A percentile compares a stretch with the other conserved stretches of the same genome.
These are phyloP conservation scores for Phyllosticta ampelicida DNA, from an alignment of 2,329 filamentous ascomycete genomes.

Conservation along the genomic window DNA sequence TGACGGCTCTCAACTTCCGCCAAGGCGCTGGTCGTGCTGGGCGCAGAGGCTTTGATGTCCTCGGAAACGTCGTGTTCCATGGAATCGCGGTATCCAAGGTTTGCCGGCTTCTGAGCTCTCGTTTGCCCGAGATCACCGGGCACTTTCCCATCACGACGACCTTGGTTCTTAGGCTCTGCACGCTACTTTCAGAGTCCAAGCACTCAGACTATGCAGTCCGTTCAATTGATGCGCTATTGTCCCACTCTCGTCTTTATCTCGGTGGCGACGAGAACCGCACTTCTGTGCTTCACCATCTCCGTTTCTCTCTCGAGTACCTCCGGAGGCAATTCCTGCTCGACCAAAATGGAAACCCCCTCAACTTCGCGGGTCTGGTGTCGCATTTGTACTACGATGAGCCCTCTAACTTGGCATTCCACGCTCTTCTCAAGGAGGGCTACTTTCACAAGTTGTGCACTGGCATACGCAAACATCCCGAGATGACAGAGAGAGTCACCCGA, in stretches of 20 bases:
- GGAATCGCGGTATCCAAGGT: constrained; percentile 51
- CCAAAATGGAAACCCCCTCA: constrained; percentile 50
- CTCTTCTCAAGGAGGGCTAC: constrained; percentile 59
- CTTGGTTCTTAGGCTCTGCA: constrained; percentile 57
- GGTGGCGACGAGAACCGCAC: constrained; percentile 58
- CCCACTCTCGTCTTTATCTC: constrained; percentile 58
- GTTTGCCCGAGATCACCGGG: constrained; percentile 61
- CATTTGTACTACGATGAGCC: constrained; percentile 72
- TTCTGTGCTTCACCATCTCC: constrained; percentile 62
- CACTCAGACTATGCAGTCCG: constrained; percentile 51
- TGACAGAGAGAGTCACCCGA: constrained; percentile 41
- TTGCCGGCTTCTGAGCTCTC: constrained; percentile 59
- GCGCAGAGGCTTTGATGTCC: constrained; percentile 66
- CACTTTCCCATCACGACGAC: constrained; percentile 71
- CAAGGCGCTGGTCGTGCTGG: constrained; percentile 70
- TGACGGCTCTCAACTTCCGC: constrained; percentile 66
- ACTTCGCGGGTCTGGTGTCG: constrained; percentile 59
- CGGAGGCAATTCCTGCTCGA: constrained; percentile 57
- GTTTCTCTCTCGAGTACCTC: constrained; percentile 74
- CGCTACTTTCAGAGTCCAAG: constrained; percentile 54
- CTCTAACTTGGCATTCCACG: constrained; percentile 65
- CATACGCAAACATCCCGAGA: constrained; percentile 40
- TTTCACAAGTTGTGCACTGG: constrained; percentile 54
- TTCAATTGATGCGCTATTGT: constrained; percentile 56
- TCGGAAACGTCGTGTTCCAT: constrained; percentile 74